These are phyloP conservation scores for Vaucheria bursata DNA, from an alignment of 352 stramenopile genomes.

Conservation along the genomic window DNA sequence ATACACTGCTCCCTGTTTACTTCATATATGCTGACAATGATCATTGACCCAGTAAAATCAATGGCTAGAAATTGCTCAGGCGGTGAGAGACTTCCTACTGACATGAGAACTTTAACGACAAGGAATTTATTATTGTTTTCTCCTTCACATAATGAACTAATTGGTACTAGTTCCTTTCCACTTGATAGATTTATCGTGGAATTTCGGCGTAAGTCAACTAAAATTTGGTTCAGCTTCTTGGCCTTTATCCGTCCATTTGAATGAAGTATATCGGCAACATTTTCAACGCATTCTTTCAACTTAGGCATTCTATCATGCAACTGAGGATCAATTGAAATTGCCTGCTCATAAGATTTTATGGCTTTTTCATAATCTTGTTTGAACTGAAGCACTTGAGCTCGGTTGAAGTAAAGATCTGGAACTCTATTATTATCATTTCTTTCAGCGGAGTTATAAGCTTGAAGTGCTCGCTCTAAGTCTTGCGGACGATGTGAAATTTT, in stretches of 20 bases:
- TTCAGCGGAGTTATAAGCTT: conserved; percentile 39
- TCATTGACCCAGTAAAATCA: too few species aligned
- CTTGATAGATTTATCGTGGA: not conserved
- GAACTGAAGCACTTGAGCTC: conserved; percentile 28
- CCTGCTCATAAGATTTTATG: conserved; percentile 14
- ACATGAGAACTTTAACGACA: conserved; percentile 17
- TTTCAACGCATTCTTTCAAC: not conserved
- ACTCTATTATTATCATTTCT: conserved; percentile 8
- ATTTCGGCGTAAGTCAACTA: too few species aligned
- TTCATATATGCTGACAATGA: too few species aligned
- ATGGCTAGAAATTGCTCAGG: conserved; percentile 27
- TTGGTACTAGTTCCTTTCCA: not conserved
- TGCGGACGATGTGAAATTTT: not conserved
- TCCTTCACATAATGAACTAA: too few species aligned
- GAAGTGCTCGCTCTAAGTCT: conserved; percentile 29
- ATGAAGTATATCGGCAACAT: not conserved
- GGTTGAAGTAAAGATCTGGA: conserved; percentile 40
- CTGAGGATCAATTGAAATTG: conserved; percentile 13
- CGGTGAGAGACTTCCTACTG: conserved; percentile 12
- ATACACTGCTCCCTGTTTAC: too few species aligned
- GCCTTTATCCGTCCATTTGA: conserved; percentile 12
- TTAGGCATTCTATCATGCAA: too few species aligned
- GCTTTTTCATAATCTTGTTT: conserved; percentile 22
- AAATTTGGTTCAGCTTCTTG: conserved; percentile 16
- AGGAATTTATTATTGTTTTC: conserved; percentile 8